Evolutionary conservation across 148 eudicot genomes (phyloP).

Genomic region (Silene latifolia): DNA sequence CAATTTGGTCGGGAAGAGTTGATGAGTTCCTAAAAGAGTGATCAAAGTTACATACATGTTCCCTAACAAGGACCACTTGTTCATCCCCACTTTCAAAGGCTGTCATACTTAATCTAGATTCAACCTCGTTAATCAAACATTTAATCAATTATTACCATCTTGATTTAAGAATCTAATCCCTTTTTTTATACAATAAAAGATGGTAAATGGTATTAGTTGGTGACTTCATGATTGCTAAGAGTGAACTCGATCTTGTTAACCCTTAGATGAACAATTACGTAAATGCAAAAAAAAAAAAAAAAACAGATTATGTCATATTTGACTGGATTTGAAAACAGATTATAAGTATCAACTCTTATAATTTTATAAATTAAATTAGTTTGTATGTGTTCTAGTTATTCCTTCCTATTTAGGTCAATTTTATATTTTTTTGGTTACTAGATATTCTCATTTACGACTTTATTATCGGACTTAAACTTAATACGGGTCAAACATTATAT

Average conservation of each 20-base stretch:
- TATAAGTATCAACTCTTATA: no score
- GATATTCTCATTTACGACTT: no score
- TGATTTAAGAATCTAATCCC: neutral
- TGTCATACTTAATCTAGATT: constrained; percentile 14
- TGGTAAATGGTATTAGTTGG: neutral
- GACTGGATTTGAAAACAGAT: no score
- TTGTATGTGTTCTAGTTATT: no score
- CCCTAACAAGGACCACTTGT: constrained; percentile 10
- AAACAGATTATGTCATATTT: no score
- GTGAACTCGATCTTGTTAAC: neutral
- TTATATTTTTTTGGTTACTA: no score
- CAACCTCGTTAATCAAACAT: constrained; percentile 12
- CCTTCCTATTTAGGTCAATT: no score
- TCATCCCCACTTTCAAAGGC: neutral
- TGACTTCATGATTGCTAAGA: neutral
- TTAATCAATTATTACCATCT: neutral
- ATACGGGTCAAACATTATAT: no score
- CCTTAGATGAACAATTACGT: no score
- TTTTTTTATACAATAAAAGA: neutral
- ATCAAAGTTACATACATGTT: constrained; percentile 1
- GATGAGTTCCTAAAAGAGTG: neutral
- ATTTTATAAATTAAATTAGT: no score
- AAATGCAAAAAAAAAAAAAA: no score
- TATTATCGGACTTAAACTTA: no score
- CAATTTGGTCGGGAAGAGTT: constrained; percentile 5